phyloP scores from a whole-genome alignment of 441 rosid genomes.

The Raphanus hybrid region DNA sequence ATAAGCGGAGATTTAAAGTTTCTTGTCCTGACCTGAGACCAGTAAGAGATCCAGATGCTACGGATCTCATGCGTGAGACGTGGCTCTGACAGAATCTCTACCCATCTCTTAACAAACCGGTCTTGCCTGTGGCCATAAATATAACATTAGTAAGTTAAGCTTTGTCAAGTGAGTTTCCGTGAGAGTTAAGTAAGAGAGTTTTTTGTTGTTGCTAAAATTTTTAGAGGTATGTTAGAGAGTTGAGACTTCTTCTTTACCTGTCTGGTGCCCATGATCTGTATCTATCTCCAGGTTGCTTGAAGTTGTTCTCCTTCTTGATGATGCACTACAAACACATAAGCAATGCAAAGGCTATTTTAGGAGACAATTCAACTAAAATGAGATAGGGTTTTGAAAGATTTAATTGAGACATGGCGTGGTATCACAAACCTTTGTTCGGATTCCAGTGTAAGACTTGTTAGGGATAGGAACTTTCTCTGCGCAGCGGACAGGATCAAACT shows the following conservation, averaged over 20 bases:
- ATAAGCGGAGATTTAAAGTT: not conserved
- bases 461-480: slow-evolving; percentile 78
- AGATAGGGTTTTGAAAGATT: not conserved
- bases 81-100: slow-evolving; percentile 74
- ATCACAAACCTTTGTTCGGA: slow-evolving; percentile 74
- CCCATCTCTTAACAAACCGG: slow-evolving; percentile 76
- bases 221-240: not conserved
- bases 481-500: slow-evolving; percentile 81
- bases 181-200: not conserved
- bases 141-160: not conserved
- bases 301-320: slow-evolving; percentile 91
- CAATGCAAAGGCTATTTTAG: not conserved
- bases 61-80: slow-evolving; percentile 86
- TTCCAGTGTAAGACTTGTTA: slow-evolving; percentile 56
- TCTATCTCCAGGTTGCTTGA: slow-evolving; percentile 90
- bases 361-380: not conserved
- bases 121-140: slow-evolving; percentile 65
- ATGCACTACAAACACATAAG: slow-evolving; percentile 52
- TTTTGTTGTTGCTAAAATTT: not conserved
- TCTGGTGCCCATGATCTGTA: slow-evolving; percentile 81
- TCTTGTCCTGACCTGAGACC: slow-evolving; percentile 66
- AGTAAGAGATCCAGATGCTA: slow-evolving; percentile 84
- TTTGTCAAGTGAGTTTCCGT: not conserved
- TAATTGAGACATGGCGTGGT: not conserved
- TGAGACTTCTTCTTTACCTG: slow-evolving; percentile 53